phyloP scores from a whole-genome alignment of 179 eudicot species.

The Heliamphora pulchella region DNA sequence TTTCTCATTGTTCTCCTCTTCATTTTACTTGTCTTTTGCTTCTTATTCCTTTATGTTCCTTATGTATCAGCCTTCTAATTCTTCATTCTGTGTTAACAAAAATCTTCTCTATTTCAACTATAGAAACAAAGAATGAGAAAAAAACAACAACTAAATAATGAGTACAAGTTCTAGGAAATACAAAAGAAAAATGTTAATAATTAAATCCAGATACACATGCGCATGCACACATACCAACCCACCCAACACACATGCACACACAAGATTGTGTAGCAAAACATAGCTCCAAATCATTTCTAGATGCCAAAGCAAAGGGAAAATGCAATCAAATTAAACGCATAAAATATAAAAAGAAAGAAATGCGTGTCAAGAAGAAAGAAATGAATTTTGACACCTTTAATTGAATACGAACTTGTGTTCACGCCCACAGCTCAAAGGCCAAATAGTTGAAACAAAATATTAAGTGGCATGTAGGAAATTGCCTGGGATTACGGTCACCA shows the following conservation, averaged over 20 bases:
- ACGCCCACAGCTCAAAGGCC: neutral
- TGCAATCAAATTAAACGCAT: neutral
- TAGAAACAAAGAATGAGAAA: neutral
- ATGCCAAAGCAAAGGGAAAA: neutral
- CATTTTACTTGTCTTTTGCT: neutral
- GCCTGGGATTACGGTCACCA: neutral
- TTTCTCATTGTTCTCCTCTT: neutral
- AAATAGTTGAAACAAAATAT: neutral
- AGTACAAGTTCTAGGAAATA: neutral
- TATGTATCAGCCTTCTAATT: neutral
- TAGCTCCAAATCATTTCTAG: neutral
- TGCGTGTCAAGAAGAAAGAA: conserved; percentile 13
- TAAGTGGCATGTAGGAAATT: neutral
- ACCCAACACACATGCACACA: neutral
- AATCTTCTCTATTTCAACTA: neutral
- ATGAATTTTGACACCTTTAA: neutral
- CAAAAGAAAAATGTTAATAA: neutral
- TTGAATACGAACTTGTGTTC: neutral
- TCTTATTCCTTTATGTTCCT: neutral
- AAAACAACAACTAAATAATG: neutral
- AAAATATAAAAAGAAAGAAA: neutral
- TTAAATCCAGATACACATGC: neutral
- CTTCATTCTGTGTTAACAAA: neutral
- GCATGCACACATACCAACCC: too few species aligned
- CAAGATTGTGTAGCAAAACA: neutral